Base-by-base conservation (phyloP, 352 stramenopile genomes). In the Sclerospora graminicola region DNA sequence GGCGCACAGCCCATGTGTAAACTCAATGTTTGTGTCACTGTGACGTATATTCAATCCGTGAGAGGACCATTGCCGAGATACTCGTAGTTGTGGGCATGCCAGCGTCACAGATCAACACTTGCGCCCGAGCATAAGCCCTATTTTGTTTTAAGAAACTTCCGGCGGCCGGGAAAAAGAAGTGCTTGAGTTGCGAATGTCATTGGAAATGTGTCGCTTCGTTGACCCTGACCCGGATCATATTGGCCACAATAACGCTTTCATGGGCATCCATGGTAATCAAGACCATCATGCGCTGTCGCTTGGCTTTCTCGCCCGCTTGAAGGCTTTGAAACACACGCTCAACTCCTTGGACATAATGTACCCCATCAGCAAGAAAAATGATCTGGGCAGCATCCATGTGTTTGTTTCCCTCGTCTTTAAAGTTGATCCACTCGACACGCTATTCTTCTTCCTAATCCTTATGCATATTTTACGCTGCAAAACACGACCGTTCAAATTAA, bases 11-110 rank as follows among this genome's bases (percentile, higher is more conserved):
- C 81, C 78, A 91, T 81, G 50, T 96, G 87, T 3, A 98, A 58
- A 43, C 97, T 97, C 0, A 98, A 64, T 9, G 93, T 89, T 42
- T 97, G 92, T 8, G 92, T 97, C 8, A 90, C 90, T n/a, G 90
- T 97, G 37, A 98, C 88, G 63, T 98, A 98, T 40, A 97, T 97
- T 41, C 93, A 84, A 83, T 98, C 93, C 14, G 92, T 98, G 10
- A 97, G 58, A 8, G 88, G 82, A 0, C 92, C 89, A 51, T 98
- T 98, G 20, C 93, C 93, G 0, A 98, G 66, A 60, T 98, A 98
- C 51, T 98, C 93, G 66, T 98, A 98, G 55, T 97, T 89, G 54
- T 98, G 98, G 89, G 85, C 50, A 98, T 85, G 19, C 84, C 83
- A 16, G 93, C 93, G 50, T 96, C 89, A 44, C 79, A 92, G 43